These are phyloP conservation scores for Linum lewisii DNA, from an alignment of 345 rosid species.

Conservation along the genomic window DNA sequence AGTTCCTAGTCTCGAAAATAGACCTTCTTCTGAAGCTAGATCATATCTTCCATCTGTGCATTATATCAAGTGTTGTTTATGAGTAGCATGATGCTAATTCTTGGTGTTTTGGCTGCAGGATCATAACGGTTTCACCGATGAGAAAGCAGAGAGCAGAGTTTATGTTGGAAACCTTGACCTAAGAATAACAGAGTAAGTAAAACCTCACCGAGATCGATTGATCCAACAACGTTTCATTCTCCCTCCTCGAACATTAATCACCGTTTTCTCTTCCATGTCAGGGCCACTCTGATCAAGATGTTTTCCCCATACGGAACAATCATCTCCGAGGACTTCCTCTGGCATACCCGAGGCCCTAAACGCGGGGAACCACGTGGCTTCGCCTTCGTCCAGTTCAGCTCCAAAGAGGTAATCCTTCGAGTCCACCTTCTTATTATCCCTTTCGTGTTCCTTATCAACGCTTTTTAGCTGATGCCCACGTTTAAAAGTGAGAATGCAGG, in stretches of 20 bases:
- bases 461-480: slow-evolving; percentile 41
- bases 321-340: slow-evolving; percentile 72
- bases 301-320: slow-evolving; percentile 86
- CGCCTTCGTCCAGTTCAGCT: slow-evolving; percentile 69
- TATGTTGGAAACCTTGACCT: slow-evolving; percentile 78
- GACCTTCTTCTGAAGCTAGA: no score
- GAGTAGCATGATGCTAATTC: background rate
- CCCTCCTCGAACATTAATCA: background rate
- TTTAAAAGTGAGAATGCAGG: slow-evolving; percentile 92
- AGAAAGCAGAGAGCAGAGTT: slow-evolving; percentile 59
- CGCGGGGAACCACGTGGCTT: slow-evolving; percentile 88
- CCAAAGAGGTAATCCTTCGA: slow-evolving; percentile 71
- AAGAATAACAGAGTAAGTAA: slow-evolving; percentile 75
- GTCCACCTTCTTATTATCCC: slow-evolving; percentile 10
- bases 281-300: slow-evolving; percentile 83
- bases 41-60: no score
- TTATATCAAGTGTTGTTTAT: no score
- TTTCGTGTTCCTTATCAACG: slow-evolving; percentile 13
- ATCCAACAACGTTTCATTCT: background rate
- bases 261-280: slow-evolving; percentile 10
- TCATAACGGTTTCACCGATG: slow-evolving; percentile 36
- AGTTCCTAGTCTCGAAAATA: no score
- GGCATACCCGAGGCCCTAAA: slow-evolving; percentile 93
- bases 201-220: slow-evolving; percentile 3
- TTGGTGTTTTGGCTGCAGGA: slow-evolving; percentile 38